Evolutionary conservation across 805 yeast species (phyloP).

Genomic region (Yamadazyma kitorensis): DNA sequence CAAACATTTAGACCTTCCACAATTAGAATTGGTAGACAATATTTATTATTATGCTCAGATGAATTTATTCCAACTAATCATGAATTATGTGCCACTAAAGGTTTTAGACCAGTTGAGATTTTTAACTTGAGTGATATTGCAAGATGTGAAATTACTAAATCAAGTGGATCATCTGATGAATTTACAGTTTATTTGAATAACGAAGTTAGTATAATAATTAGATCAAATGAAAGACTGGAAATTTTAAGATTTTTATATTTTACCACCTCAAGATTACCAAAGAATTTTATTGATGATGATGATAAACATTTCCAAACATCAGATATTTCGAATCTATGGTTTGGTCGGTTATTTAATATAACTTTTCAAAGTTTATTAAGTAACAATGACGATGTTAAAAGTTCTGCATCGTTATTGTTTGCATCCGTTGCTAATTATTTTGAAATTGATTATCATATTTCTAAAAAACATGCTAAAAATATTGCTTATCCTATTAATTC

Average conservation of each 20-base stretch:
- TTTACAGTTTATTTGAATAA: constrained; percentile 32
- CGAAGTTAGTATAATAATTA: constrained; percentile 25
- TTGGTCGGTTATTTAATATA: constrained; percentile 63
- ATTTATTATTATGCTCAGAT: constrained; percentile 50
- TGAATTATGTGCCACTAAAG: constrained; percentile 21
- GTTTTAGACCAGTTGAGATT: constrained; percentile 35
- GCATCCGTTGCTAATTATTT: constrained; percentile 61
- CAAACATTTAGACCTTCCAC: constrained; percentile 59
- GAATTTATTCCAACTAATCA: constrained; percentile 19
- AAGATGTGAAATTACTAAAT: constrained; percentile 33
- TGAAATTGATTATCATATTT: constrained; percentile 57
- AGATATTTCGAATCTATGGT: constrained; percentile 27
- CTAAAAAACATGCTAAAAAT: constrained; percentile 52
- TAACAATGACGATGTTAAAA: constrained; percentile 54
- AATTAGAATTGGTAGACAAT: constrained; percentile 67
- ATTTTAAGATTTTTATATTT: constrained; percentile 70
- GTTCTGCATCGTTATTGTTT: constrained; percentile 60
- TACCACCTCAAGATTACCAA: constrained; percentile 54
- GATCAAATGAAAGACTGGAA: constrained; percentile 45
- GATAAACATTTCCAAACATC: constrained; percentile 16
- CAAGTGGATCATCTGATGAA: constrained; percentile 30
- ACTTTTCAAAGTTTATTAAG: constrained; percentile 68
- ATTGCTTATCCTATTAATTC: constrained; percentile 69
- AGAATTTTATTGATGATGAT: constrained; percentile 23
- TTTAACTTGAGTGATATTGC: constrained; percentile 30